A percentile compares a stretch with the other conserved stretches of the same genome.
Conservation (phyloP, 1,284 basidiomycete genomes). For the Athelia psychrophila region DNA sequence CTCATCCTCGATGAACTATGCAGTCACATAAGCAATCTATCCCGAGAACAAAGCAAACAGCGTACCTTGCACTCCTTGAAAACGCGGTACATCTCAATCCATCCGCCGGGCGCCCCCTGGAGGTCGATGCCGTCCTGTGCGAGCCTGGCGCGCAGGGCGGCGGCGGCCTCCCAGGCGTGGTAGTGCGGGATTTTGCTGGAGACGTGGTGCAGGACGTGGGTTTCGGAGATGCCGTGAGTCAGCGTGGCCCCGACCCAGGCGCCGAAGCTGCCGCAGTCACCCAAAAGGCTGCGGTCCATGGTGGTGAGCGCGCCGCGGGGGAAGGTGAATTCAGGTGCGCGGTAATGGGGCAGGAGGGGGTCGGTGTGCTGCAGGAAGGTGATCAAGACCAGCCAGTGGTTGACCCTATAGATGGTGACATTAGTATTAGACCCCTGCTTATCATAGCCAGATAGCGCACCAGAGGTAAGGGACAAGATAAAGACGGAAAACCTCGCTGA, state of each 20-base stretch:
- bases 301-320: conserved; percentile 93
- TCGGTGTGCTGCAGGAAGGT: conserved; percentile 99
- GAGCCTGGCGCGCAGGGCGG: conserved; percentile 83
- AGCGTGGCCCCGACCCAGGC: conserved; percentile 79
- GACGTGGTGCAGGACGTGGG: conserved; percentile 90
- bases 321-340: conserved; percentile 89
- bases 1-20: conserved; percentile 87
- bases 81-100: conserved; percentile 77
- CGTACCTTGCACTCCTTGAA: conserved; percentile 72
- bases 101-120: conserved; percentile 68
- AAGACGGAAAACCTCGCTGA: conserved; percentile 74
- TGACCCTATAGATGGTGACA: conserved; percentile 42
- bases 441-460: conserved; percentile 32
- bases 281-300: conserved; percentile 86
- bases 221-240: conserved; percentile 90
- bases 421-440: conserved; percentile 6
- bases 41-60: background rate
- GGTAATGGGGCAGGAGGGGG: conserved; percentile 93
- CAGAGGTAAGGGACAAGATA: conserved; percentile 93
- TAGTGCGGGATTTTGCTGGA: conserved; percentile 95
- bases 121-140: conserved; percentile 57
- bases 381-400: conserved; percentile 91
- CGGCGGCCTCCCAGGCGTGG: conserved; percentile 91
- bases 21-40: conserved; percentile 12
- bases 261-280: conserved; percentile 71